Evolutionary conservation across 176 grass and related monocot genomes (phyloP).

Genomic region (Alopecurus myosuroides): DNA sequence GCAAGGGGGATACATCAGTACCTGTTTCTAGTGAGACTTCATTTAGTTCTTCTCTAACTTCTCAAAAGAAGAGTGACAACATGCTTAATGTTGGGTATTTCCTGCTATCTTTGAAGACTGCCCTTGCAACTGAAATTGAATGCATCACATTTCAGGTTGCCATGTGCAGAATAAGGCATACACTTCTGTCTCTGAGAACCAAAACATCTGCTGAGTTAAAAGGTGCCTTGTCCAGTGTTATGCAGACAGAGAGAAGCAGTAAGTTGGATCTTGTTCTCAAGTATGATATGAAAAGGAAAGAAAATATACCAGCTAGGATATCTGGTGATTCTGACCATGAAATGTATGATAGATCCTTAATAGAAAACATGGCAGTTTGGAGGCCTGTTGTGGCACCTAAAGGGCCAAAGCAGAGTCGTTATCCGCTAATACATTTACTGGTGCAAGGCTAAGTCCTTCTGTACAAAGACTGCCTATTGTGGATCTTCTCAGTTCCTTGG

Average conservation of each 20-base stretch:
- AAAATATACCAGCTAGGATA: constrained; percentile 74
- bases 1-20: constrained; percentile 46
- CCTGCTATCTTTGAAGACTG: constrained; percentile 76
- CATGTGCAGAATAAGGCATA: constrained; percentile 91
- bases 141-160: constrained; percentile 87
- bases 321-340: constrained; percentile 76
- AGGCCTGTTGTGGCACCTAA: constrained; percentile 66
- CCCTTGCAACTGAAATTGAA: constrained; percentile 84
- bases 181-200: constrained; percentile 61
- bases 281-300: constrained; percentile 75
- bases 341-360: constrained; percentile 55
- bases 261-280: constrained; percentile 44
- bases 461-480: constrained; percentile 61
- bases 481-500: constrained; percentile 88
- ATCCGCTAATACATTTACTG: constrained; percentile 40
- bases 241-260: constrained; percentile 33
- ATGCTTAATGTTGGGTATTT: constrained; percentile 56
- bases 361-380: constrained; percentile 77
- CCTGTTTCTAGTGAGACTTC: constrained; percentile 48
- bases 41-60: constrained; percentile 42
- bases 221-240: constrained; percentile 37
- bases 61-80: constrained; percentile 67
- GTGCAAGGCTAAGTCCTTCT: constrained; percentile 42
- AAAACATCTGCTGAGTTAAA: constrained; percentile 53
- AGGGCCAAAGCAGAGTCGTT: constrained; percentile 56